Conservation (phyloP, 768 basidiomycete species). For the Daedaleopsis sinensis region DNA sequence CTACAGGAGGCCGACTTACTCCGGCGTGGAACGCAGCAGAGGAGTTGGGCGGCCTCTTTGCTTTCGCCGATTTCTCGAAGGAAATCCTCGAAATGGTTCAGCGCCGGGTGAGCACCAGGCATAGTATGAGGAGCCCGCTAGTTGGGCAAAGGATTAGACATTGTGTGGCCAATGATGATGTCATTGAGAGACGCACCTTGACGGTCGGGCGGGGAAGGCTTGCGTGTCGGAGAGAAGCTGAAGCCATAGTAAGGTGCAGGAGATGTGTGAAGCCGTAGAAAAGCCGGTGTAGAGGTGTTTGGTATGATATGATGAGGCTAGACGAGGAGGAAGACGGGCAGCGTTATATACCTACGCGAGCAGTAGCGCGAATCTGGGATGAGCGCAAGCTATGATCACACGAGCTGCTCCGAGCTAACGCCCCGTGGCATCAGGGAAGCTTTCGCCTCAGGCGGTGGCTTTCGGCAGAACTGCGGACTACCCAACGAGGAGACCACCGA, state of each 20-base stretch:
- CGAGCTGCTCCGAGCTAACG: constrained; percentile 20
- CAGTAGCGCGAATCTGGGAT: constrained; percentile 20
- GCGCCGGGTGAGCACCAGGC: constrained; percentile 12
- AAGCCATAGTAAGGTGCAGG: constrained; percentile 9
- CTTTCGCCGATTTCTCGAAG: constrained; percentile 16
- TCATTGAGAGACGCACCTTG: constrained; percentile 18
- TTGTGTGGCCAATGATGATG: constrained; percentile 5
- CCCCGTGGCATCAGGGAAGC: constrained; percentile 25
- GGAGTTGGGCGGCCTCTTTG: background rate
- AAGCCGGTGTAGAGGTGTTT: constrained; percentile 2
- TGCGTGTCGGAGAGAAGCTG: constrained; percentile 4
- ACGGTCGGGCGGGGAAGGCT: constrained; percentile 15
- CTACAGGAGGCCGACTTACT: background rate
- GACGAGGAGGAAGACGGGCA: constrained; percentile 3
- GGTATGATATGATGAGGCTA: constrained; percentile 7
- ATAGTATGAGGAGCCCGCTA: constrained; percentile 22
- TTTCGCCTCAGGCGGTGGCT: constrained; percentile 15
- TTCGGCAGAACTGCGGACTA: constrained; percentile 27
- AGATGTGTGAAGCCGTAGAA: background rate
- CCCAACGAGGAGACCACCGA: constrained; percentile 8
- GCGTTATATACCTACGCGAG: constrained; percentile 17
- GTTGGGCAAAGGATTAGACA: background rate
- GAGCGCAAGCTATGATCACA: constrained; percentile 21
- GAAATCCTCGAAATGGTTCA: constrained; percentile 23
- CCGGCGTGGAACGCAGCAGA: constrained; percentile 15